Base-by-base conservation (phyloP, 2,329 filamentous ascomycete genomes). In the Aspergillus flavus region DNA sequence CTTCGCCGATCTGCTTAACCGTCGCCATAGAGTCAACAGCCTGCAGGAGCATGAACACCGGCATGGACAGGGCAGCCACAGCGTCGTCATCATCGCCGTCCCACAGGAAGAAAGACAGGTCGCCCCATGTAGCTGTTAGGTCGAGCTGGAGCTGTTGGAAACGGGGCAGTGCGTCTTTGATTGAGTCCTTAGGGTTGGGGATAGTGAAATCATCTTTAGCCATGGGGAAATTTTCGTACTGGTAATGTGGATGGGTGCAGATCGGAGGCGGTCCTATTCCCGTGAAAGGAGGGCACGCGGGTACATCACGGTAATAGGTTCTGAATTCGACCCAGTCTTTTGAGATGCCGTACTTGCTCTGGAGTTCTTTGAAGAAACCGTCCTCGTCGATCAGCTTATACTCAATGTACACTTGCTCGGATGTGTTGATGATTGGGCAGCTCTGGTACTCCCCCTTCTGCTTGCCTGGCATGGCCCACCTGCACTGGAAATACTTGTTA, bases 1-100 rank as follows among this genome's bases (percentile, higher is more conserved):
- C 39, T 21, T 61, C 52, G 23, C 64, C 64, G 39, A 66, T 62
- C 26, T 59, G 43, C 32, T 58, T 64, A 19, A 66, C 61, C 7
- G 62, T 57, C 23, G 55, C 59, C 63, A 66, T 65, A 43, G 55
- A 50, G 32, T 54, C 56, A 39, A 61, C 62, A 0, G 55, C 50
- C 19, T 64, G 59, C 10, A 61, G 28, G 55, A 64, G 62, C 30
- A 61, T 57, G 23, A 58, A 53, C 23, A 64, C 62, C 1, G 62
- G 59, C 23, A 59, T 23, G 32, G 62, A 64, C 19, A 61, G 9
- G 9, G 48, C 45, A 48, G 58, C 39, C 34, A 61, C 55, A 11
- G 54, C 39, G 23, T 64, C 62, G 19, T 55, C 62, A 6, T 23
- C 30, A 26, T n/a, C 32, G 11, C 62, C 62, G 43, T 52, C 45